Evolutionary conservation across 441 rosid species (phyloP), one percentile per base, ranked within the genome.

Genomic region (Pelargonium cotyledonis): DNA sequence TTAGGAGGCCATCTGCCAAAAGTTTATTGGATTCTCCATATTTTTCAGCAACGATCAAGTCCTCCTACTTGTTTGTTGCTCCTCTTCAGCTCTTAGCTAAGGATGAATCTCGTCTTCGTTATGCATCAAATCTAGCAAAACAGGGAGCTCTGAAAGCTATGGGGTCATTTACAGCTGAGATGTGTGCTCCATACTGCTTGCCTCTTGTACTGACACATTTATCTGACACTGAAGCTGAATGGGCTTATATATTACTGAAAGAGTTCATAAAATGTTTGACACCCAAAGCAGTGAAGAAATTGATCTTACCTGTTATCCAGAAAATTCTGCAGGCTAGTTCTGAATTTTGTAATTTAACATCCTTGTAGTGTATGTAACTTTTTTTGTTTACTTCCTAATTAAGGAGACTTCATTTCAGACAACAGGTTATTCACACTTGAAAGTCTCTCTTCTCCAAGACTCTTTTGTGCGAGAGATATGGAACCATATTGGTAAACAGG

Each of bases 381-480:
- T 53, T 47, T 6, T 76, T 58, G 62, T 68, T 74, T 64, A 43
- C 65, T 76, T 67, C 68, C 69, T 68, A 71, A 72, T 70, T 26
- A 80, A 65, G 53, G 68, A 77, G 63, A 70, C 70, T 44, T 73
- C 69, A 65, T 73, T 86, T 79, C 89, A 93, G 98, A 76, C 90
- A 38, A 75, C 96, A 84, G 98, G 95, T 76, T 88, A 85, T 82
- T 91, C 93, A 72, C 98, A 87, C 84, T 73, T 93, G 80, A 93
- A 93, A 80, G 91, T 93, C 55, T 86, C 89, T 65, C 89, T 93
- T 69, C 98, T 93, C 76, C 98, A 93, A 88, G 96, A 87, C 68
- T 89, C 97, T 66, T 93, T 93, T 81, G 86, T 91, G 79, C 87
- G 88, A 84, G 95, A 85, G 72, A 79, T 87, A 68, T 93, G 98